Base-by-base conservation (phyloP, 768 basidiomycete species). In the Daedalea quercina region DNA sequence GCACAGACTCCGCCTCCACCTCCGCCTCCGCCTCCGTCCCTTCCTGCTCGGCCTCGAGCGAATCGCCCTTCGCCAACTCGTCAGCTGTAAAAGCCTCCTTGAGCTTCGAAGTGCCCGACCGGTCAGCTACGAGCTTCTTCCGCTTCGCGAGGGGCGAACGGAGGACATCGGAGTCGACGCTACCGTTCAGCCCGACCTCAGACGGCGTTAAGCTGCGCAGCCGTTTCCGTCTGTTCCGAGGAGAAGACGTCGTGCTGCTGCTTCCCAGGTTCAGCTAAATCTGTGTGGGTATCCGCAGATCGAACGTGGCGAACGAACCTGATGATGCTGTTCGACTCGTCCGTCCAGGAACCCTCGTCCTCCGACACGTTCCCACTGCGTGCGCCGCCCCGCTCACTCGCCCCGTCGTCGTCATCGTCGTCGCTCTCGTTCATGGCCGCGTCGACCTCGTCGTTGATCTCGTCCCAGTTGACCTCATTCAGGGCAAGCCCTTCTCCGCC, bases 371-470 rank as follows among this genome's bases (percentile, higher is more conserved):
- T 67, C 52, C 51, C 68, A 63, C 68, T 80, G 65, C 63, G 73
- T 65, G 72, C 73, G 52, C 69, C 73, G 64, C 73, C 58, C 51
- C 22, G 34, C 50, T 47, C 55, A 34, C 63, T 62, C 52, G 37
- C 50, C 9, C 79, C 78, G 26, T 81, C 80, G 50, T 85, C 84
- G 54, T 87, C 78, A 26, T 81, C 80, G 50, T 85, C 84, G 54
- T 87, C 83, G 57, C 83, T 84, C 73, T 89, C 87, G 56, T 83
- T 85, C 80, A 94, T 82, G 35, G 88, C 85, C 41, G 85, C 91
- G 56, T 92, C 90, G 33, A 94, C 85, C 63, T 94, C 94, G 54
- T 86, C 81, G 63, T 90, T 88, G 59, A 90, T 85, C 59, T 84
- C 85, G 59, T 83, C 80, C 86, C 90, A 92, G 65, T 91, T 77